Conservation (phyloP, 2,329 filamentous ascomycete genomes). For the Penicillium sclerotigenum region DNA sequence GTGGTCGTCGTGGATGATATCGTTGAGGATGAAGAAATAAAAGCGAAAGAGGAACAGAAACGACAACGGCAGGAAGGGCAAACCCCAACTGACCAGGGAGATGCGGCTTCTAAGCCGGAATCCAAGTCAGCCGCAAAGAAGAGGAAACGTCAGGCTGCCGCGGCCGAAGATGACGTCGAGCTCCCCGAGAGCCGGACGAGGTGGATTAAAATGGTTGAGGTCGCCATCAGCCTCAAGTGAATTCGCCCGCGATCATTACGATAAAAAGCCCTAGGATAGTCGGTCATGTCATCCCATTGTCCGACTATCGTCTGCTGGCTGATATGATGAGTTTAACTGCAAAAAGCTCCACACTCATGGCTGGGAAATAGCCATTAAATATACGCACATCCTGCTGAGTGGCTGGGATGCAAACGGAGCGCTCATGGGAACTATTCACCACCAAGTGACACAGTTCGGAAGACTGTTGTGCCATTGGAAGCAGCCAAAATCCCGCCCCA, state of each 20-base stretch:
- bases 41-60: constrained; percentile 27
- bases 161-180: constrained; percentile 30
- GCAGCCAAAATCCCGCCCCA: background rate
- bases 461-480: background rate
- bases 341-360: background rate
- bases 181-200: constrained; percentile 45
- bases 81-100: constrained; percentile 11
- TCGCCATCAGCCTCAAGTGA: constrained; percentile 45
- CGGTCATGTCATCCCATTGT: background rate
- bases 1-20: constrained; percentile 61
- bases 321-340: background rate
- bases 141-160: constrained; percentile 25
- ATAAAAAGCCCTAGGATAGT: background rate
- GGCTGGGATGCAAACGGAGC: background rate
- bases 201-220: constrained; percentile 48
- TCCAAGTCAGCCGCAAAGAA: constrained; percentile 29
- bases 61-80: constrained; percentile 17
- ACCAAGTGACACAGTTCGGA: background rate
- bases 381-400: background rate
- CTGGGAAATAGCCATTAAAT: background rate
- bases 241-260: background rate
- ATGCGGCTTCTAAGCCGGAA: constrained; percentile 1
- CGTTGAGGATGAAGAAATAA: constrained; percentile 39
- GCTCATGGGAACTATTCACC: background rate
- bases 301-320: background rate